A percentile compares a stretch with the other conserved stretches of the same genome.
Evolutionary conservation across 495 filamentous ascomycete species (phyloP).

Genomic region (Lophiostoma macrostomum): DNA sequence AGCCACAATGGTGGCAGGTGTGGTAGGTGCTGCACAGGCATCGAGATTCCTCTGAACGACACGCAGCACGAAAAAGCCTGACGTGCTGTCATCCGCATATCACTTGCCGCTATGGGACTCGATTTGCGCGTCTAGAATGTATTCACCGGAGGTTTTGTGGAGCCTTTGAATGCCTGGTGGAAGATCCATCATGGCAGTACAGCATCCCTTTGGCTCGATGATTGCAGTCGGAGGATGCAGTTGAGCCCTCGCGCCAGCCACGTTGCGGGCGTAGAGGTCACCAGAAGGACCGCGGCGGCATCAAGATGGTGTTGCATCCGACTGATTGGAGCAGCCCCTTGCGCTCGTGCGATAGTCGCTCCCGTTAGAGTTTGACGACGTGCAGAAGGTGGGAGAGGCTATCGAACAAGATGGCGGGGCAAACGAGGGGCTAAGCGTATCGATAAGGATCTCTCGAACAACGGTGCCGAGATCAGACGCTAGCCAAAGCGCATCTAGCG

Average conservation of each 20-base stretch:
- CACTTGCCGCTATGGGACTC: not conserved
- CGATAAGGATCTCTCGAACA: slow-evolving; percentile 25
- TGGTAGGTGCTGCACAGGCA: not conserved
- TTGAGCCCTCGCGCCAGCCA: slow-evolving; percentile 23
- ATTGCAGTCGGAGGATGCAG: too few species aligned
- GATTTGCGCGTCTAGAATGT: slow-evolving; percentile 19
- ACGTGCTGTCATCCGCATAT: slow-evolving; percentile 17
- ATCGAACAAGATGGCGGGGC: slow-evolving; percentile 20
- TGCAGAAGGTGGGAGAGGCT: slow-evolving; percentile 13
- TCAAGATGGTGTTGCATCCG: too few species aligned
- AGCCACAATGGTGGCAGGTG: slow-evolving; percentile 7
- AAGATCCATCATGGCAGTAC: not conserved
- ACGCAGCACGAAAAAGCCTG: slow-evolving; percentile 17
- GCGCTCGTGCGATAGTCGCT: not conserved
- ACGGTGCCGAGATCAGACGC: slow-evolving; percentile 6
- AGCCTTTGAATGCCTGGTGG: slow-evolving; percentile 7
- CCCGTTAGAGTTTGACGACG: slow-evolving; percentile 20
- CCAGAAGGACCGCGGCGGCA: slow-evolving; percentile 10
- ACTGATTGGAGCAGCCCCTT: slow-evolving; percentile 17
- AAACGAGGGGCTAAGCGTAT: slow-evolving; percentile 7
- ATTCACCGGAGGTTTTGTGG: slow-evolving; percentile 8
- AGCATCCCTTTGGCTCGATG: slow-evolving; percentile 4
- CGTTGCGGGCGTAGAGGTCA: slow-evolving; percentile 8
- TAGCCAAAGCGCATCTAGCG: slow-evolving; percentile 4
- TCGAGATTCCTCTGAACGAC: slow-evolving; percentile 13